Evolutionary conservation across 2,329 filamentous ascomycete species (phyloP).

Genomic region (Sarocladiaceae sp.): DNA sequence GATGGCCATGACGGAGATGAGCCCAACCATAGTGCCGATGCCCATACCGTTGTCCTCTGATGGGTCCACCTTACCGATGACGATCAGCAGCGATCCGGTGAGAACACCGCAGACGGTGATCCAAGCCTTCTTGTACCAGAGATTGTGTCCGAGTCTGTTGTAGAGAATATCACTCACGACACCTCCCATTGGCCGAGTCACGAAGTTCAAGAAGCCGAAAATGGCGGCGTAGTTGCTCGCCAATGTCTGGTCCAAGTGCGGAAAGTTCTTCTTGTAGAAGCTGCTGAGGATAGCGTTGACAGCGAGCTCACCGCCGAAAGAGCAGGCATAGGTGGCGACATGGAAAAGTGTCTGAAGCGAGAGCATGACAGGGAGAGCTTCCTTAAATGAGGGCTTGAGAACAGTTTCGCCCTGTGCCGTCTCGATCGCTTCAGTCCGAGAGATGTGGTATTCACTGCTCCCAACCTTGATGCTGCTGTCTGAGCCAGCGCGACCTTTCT

Average conservation of each 20-base stretch:
- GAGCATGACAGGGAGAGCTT: slow-evolving; percentile 37
- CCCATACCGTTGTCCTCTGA: slow-evolving; percentile 36
- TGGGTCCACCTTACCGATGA: slow-evolving; percentile 59
- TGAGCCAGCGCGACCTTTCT: slow-evolving; percentile 25
- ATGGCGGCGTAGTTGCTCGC: slow-evolving; percentile 61
- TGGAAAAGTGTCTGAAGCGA: slow-evolving; percentile 51
- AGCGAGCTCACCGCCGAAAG: slow-evolving; percentile 56
- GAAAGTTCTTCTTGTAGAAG: slow-evolving; percentile 56
- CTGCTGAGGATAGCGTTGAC: slow-evolving; percentile 54
- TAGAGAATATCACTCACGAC: slow-evolving; percentile 46
- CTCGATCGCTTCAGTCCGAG: slow-evolving; percentile 46
- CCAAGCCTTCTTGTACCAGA: slow-evolving; percentile 41
- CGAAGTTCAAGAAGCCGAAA: slow-evolving; percentile 68
- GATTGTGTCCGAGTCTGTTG: slow-evolving; percentile 24
- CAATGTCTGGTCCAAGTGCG: slow-evolving; percentile 46
- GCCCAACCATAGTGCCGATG: slow-evolving; percentile 61
- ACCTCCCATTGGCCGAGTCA: slow-evolving; percentile 62
- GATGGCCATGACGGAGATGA: slow-evolving; percentile 70
- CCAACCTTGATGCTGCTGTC: slow-evolving; percentile 33
- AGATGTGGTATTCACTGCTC: slow-evolving; percentile 22
- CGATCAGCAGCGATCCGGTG: slow-evolving; percentile 53
- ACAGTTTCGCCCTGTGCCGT: slow-evolving; percentile 47
- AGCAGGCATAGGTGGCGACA: slow-evolving; percentile 53
- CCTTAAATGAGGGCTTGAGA: slow-evolving; percentile 48
- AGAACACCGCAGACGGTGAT: slow-evolving; percentile 46